Evolutionary conservation across 2,329 filamentous ascomycete genomes (phyloP), one percentile per base, ranked within the genome.

Genomic region (Fusarium chuoi): DNA sequence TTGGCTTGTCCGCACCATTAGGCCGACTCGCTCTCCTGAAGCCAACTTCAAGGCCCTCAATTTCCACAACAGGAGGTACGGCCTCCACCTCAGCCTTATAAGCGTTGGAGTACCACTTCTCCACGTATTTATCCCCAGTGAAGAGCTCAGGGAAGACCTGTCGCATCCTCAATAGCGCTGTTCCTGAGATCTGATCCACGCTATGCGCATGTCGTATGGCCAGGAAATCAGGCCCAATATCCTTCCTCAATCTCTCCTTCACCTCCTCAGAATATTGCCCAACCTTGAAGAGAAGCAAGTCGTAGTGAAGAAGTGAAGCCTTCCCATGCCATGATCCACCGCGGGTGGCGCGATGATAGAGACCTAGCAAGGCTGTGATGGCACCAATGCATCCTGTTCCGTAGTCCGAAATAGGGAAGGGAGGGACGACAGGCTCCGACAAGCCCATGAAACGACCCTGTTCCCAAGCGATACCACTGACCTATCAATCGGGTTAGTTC

Each of bases 341-440:
- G 18, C 83, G 80, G 14, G 86, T 90, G 0, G 91, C 88, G 38
- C 92, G 86, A 75, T 88, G 87, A 75, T 89, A 90, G 14, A 94
- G 84, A 2, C 91, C 92, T 1, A 86, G 86, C 41, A 94, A 79
- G 1, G 91, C 91, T 7, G 91, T 89, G 73, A 92, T 90, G 49
- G 90, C 90, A 7, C 91, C 92, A 83, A 93, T 91, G 77, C 90
- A 93, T 36, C 92, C 92, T 2, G 92, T 93, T 44, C 91, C 91
- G 75, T 94, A 94, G 81, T 89, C 89, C 28, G 87, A 89, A 73
- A 90, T 90, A 36, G 89, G 89, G 65, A 91, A 90, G 0, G 90
- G 90, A 51, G 91, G 91, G 0, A 93, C 89, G 3, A 93, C 87
- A 22, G 91, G 90, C 76, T 92, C 90, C 38, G 87, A 78, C 18